These are phyloP conservation scores for Hyaloscypha finlandica DNA, from an alignment of 495 filamentous ascomycete species.

Conservation along the genomic window DNA sequence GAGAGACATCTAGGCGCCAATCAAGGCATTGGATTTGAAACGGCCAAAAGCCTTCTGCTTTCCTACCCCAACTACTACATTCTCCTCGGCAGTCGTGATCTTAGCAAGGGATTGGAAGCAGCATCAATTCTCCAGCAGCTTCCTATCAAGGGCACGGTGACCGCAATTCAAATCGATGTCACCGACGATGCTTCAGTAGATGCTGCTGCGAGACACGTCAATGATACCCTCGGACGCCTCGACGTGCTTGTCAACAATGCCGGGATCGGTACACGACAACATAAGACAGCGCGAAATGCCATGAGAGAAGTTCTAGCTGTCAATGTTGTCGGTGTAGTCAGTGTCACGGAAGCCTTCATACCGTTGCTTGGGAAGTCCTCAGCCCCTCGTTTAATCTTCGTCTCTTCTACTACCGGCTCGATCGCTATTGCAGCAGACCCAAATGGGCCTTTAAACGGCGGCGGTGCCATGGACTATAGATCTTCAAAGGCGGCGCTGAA, in stretches of 20 bases:
- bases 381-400: slow-evolving; percentile 41
- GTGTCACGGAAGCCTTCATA: slow-evolving; percentile 42
- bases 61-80: slow-evolving; percentile 38
- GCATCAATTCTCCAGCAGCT: slow-evolving; percentile 30
- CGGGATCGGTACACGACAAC: slow-evolving; percentile 48
- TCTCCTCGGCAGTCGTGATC: slow-evolving; percentile 39
- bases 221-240: slow-evolving; percentile 38
- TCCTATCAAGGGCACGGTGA: slow-evolving; percentile 6
- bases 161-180: slow-evolving; percentile 41
- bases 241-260: slow-evolving; percentile 65
- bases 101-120: slow-evolving; percentile 36
- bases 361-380: slow-evolving; percentile 40
- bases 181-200: slow-evolving; percentile 45
- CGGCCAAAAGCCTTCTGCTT: slow-evolving; percentile 35
- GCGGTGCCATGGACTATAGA: slow-evolving; percentile 26
- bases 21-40: slow-evolving; percentile 42
- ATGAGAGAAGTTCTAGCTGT: slow-evolving; percentile 30
- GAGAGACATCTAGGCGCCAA: slow-evolving; percentile 34
- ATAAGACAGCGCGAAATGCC: background rate
- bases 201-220: slow-evolving; percentile 32
- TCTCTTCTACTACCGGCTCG: slow-evolving; percentile 42
- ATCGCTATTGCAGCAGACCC: slow-evolving; percentile 33
- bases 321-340: slow-evolving; percentile 41
- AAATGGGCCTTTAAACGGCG: slow-evolving; percentile 2
- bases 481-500: slow-evolving; percentile 32